Evolutionary conservation across 441 rosid genomes (phyloP).

Genomic region (Erodium trifolium): DNA sequence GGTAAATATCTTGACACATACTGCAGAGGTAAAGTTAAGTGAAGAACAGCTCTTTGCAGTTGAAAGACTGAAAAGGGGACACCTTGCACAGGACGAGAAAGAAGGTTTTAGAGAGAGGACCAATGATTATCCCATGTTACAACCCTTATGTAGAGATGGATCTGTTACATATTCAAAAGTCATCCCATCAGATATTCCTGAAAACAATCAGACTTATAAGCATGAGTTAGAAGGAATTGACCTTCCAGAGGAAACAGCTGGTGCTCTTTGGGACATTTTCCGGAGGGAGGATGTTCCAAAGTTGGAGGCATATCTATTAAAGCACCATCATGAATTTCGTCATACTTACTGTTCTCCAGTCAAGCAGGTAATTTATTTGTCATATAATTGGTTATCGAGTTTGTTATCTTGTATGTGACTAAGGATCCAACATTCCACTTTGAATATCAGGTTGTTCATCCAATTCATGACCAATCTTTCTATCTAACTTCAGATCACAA

Average conservation of each 20-base stretch:
- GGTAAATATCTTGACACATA: constrained; percentile 88
- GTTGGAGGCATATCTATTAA: constrained; percentile 58
- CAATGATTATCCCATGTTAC: constrained; percentile 4
- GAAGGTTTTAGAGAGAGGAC: constrained; percentile 27
- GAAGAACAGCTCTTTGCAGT: constrained; percentile 46
- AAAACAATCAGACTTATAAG: background rate
- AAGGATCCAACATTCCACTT: background rate
- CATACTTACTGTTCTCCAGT: constrained; percentile 65
- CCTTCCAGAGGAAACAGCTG: constrained; percentile 16
- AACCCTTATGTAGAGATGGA: background rate
- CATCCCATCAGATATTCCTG: background rate
- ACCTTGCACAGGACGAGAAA: constrained; percentile 48
- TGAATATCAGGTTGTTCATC: constrained; percentile 55
- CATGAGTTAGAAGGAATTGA: background rate
- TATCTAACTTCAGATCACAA: constrained; percentile 67
- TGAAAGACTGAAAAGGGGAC: constrained; percentile 42
- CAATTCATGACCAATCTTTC: constrained; percentile 76
- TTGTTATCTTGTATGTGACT: background rate
- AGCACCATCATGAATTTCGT: constrained; percentile 62
- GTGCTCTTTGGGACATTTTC: constrained; percentile 92
- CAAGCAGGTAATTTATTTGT: constrained; percentile 33
- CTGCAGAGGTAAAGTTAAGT: constrained; percentile 40
- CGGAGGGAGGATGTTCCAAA: constrained; percentile 76
- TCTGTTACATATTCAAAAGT: background rate
- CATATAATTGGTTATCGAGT: background rate